A percentile compares a stretch with the other conserved stretches of the same genome.
phyloP scores from a whole-genome alignment of 2,329 filamentous ascomycete species.

The Venturia effusa region DNA sequence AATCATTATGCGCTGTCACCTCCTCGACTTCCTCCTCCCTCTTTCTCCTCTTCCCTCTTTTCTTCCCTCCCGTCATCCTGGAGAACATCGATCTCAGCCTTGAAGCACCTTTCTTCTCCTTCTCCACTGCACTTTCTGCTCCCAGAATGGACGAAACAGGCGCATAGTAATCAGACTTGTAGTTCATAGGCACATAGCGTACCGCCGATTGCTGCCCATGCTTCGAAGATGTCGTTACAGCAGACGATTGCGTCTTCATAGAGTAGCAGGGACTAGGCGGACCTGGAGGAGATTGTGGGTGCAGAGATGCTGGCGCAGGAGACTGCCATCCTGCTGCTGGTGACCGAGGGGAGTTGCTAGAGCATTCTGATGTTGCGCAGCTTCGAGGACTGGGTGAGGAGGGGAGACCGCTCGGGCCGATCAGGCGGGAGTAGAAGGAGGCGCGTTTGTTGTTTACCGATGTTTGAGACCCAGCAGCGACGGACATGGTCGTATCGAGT shows the following conservation, averaged over 20 bases:
- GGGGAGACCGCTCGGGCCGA: not conserved
- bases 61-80: not conserved
- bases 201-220: not conserved
- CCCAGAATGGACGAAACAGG: not conserved
- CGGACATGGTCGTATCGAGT: not conserved
- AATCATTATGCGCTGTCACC: not conserved
- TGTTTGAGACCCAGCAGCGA: not conserved
- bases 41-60: not conserved
- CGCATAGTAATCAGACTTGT: not conserved
- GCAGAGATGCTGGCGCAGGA: not conserved
- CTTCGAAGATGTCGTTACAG: not conserved
- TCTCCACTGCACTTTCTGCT: not conserved
- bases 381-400: not conserved
- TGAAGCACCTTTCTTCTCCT: not conserved
- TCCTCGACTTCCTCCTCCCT: not conserved
- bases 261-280: not conserved
- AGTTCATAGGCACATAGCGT: not conserved
- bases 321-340: not conserved
- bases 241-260: not conserved
- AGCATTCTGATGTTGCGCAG: not conserved
- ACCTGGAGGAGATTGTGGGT: not conserved
- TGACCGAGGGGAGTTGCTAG: not conserved
- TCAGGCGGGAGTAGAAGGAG: not conserved
- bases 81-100: not conserved
- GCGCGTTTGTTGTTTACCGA: not conserved